A percentile compares a stretch with the other conserved stretches of the same genome.
These are phyloP conservation scores for Acephala macrosclerotiorum DNA, from an alignment of 2,329 filamentous ascomycete species.

Conservation along the genomic window DNA sequence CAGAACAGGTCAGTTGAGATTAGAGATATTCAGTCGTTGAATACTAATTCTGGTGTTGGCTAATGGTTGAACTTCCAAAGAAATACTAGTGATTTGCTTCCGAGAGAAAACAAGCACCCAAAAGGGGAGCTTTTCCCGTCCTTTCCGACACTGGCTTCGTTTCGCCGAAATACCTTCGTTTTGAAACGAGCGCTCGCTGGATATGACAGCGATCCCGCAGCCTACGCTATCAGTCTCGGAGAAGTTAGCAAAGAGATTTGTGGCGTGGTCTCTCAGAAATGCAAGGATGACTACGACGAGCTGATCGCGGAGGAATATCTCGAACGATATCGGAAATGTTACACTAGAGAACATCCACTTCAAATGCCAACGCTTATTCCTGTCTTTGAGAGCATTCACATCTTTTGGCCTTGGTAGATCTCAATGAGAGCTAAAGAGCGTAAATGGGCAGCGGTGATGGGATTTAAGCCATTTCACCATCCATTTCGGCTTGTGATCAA, in stretches of 20 bases:
- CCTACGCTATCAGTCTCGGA: not conserved
- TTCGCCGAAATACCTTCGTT: not conserved
- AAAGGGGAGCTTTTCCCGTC: too few relatives aligned
- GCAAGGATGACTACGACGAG: not conserved
- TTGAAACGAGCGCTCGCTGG: not conserved
- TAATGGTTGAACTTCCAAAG: not conserved
- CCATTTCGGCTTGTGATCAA: too few relatives aligned
- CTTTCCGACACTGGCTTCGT: not conserved
- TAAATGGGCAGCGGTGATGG: too few relatives aligned
- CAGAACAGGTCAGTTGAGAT: too few relatives aligned
- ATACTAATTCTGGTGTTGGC: too few relatives aligned
- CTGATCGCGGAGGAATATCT: not conserved
- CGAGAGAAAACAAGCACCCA: too few relatives aligned
- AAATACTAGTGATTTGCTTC: not conserved
- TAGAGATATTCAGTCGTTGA: too few relatives aligned
- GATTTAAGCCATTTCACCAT: too few relatives aligned
- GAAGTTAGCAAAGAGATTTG: not conserved
- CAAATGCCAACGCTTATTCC: not conserved
- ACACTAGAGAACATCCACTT: not conserved
- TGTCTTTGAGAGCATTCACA: not conserved
- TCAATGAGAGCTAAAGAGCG: not conserved
- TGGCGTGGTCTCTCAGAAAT: not conserved
- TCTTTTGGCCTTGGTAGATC: not conserved
- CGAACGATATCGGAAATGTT: not conserved
- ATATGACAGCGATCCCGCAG: not conserved